Percentiles rank a stretch among this genome's conserved stretches.
Evolutionary conservation across 768 basidiomycete genomes (phyloP).

Genomic region (Dacryopinax spathularia): DNA sequence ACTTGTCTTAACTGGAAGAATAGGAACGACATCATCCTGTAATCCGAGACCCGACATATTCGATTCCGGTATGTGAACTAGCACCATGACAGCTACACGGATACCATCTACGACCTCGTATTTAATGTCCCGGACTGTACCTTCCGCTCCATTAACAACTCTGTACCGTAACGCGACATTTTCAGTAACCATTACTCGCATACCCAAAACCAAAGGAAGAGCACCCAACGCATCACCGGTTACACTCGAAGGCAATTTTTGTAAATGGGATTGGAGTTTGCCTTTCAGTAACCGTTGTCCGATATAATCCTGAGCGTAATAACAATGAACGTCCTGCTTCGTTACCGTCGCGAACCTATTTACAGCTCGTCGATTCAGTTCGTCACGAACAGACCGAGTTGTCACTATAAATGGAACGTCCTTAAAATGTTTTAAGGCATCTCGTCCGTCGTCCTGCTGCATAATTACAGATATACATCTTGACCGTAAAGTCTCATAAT

Average conservation of each 20-base stretch:
- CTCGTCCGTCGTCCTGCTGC: not conserved
- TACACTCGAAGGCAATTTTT: not conserved
- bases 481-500: not conserved
- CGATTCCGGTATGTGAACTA: constrained; percentile 19
- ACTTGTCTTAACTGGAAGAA: constrained; percentile 10
- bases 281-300: not conserved
- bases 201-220: not conserved
- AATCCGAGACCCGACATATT: constrained; percentile 8
- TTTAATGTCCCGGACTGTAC: not conserved
- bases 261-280: not conserved
- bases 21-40: not conserved
- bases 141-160: constrained; percentile 4
- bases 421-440: not conserved
- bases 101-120: constrained; percentile 13
- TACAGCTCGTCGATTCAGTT: not conserved
- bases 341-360: not conserved
- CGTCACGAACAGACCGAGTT: not conserved
- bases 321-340: not conserved
- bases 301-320: not conserved
- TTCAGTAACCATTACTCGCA: not conserved
- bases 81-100: constrained; percentile 15
- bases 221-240: not conserved
- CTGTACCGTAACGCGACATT: not conserved
- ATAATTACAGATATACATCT: not conserved
- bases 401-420: not conserved